These are phyloP conservation scores for Aspergillus jensenii DNA, from an alignment of 2,329 filamentous ascomycete genomes.

Conservation along the genomic window DNA sequence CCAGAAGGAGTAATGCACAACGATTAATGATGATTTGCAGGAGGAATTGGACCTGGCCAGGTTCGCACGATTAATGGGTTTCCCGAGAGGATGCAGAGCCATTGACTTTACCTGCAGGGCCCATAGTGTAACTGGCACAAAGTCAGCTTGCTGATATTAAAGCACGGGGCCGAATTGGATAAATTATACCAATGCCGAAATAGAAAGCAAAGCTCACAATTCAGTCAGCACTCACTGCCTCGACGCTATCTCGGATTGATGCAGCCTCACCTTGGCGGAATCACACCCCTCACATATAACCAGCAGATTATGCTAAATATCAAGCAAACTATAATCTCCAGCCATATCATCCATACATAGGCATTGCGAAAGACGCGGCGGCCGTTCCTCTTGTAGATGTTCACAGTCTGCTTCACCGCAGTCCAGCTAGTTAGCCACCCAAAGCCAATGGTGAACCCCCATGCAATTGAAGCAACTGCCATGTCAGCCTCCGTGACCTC, in stretches of 20 bases:
- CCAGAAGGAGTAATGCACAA: neutral
- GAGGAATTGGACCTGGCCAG: neutral
- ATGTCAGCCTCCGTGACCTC: neutral
- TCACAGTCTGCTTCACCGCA: neutral
- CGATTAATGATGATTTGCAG: neutral
- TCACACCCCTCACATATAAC: neutral
- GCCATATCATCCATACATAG: neutral
- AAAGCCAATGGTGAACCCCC: neutral
- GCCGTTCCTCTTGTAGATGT: neutral
- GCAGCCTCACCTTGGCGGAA: neutral
- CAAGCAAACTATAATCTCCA: neutral
- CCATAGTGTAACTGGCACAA: neutral
- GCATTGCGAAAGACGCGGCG: neutral
- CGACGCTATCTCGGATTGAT: neutral
- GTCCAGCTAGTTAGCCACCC: neutral
- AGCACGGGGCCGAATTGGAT: neutral
- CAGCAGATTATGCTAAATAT: neutral
- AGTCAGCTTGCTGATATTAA: neutral
- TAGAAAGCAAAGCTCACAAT: neutral
- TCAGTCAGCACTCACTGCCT: neutral
- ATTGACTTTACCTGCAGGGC: neutral
- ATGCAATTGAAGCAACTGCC: neutral
- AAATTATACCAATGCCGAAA: neutral
- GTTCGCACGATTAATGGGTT: neutral
- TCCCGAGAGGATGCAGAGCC: neutral